Percentiles rank a stretch among this genome's conserved stretches.
These are phyloP conservation scores for Termitomyces sp. DNA, from an alignment of 768 basidiomycete species.

Conservation along the genomic window DNA sequence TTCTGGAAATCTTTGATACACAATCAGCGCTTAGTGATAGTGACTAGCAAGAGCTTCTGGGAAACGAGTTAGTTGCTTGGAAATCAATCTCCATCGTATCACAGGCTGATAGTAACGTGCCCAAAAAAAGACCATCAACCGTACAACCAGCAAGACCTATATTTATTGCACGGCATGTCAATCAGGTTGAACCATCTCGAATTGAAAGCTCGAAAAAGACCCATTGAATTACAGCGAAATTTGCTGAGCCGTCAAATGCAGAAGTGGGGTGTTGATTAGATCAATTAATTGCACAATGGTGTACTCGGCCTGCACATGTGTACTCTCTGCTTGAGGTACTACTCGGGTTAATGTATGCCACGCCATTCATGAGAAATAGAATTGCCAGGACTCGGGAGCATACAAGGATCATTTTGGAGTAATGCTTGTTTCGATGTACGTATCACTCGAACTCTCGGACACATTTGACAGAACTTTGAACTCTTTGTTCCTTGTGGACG, in stretches of 20 bases:
- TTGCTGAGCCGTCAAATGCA: background rate
- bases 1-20: background rate
- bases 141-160: background rate
- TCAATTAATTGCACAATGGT: background rate
- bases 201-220: background rate
- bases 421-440: background rate
- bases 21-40: background rate
- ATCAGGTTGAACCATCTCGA: background rate
- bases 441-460: background rate
- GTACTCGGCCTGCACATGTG: too few species aligned
- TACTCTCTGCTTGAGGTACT: background rate
- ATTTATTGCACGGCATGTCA: background rate
- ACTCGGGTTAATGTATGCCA: background rate
- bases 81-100: background rate
- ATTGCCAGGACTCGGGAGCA: background rate
- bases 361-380: background rate
- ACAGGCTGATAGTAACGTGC: background rate
- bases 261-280: background rate
- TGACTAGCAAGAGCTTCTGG: background rate
- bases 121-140: too few species aligned
- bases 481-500: background rate
- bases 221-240: background rate
- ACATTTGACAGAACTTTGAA: background rate
- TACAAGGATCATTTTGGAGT: background rate
- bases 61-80: background rate